Percentiles rank a stretch among this genome's conserved stretches.
These are phyloP conservation scores for Epichloe bromicola DNA, from an alignment of 2,329 filamentous ascomycete species.

Conservation along the genomic window DNA sequence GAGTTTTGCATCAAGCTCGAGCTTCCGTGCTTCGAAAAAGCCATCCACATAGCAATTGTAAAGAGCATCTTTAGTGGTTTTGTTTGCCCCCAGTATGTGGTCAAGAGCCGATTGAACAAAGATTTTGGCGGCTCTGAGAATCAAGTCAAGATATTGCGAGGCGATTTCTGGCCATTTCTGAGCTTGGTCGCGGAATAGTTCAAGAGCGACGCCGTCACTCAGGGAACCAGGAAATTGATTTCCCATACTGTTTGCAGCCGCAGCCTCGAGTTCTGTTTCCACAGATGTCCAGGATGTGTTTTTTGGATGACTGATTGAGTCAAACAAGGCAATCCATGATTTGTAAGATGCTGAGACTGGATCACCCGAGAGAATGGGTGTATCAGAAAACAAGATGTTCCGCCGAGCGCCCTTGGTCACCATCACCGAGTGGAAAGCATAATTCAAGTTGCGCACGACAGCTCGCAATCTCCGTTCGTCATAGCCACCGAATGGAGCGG, in stretches of 20 bases:
- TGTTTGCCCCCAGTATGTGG: background rate
- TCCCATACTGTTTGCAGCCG: background rate
- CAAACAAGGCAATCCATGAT: background rate
- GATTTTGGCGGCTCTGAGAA: background rate
- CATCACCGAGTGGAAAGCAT: background rate
- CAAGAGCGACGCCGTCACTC: background rate
- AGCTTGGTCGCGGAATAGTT: background rate
- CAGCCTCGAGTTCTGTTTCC: background rate
- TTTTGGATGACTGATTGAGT: background rate
- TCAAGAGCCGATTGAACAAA: background rate
- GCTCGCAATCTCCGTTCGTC: background rate
- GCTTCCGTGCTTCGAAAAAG: slow-evolving; percentile 1
- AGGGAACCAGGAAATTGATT: background rate
- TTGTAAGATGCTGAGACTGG: background rate
- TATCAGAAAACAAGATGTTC: background rate
- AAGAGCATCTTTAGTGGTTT: background rate
- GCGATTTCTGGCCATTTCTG: background rate
- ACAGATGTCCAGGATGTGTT: background rate
- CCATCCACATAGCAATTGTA: background rate
- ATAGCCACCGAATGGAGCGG: background rate
- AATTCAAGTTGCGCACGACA: background rate
- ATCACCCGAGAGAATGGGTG: background rate
- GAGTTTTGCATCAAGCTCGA: slow-evolving; percentile 18
- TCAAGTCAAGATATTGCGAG: background rate
- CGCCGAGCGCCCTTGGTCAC: background rate